phyloP scores from a whole-genome alignment of 2,329 filamentous ascomycete genomes.

The Colletotrichum horii region DNA sequence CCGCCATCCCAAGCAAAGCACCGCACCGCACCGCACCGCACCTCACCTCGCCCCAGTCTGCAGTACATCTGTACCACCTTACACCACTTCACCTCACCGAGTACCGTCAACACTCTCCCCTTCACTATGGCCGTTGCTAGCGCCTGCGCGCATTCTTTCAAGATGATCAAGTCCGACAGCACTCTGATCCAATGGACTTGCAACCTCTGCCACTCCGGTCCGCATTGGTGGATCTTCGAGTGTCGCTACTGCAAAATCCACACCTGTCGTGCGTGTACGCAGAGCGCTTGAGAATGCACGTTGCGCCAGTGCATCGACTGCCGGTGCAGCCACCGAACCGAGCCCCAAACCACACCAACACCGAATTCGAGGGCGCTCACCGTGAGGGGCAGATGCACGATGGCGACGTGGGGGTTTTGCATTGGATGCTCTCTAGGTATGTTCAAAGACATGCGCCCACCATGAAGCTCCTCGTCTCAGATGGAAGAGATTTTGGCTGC shows the following conservation, averaged over 20 bases:
- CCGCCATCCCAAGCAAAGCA: neutral
- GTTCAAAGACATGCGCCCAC: neutral
- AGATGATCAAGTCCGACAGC: constrained; percentile 70
- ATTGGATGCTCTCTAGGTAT: constrained; percentile 17
- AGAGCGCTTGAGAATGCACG: constrained; percentile 38
- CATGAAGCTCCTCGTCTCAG: neutral
- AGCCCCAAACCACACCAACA: neutral
- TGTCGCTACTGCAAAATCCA: constrained; percentile 73
- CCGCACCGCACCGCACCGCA: neutral
- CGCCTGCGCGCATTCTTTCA: constrained; percentile 67
- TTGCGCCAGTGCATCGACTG: neutral
- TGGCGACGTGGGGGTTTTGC: constrained; percentile 14
- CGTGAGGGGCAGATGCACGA: neutral
- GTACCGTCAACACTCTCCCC: neutral
- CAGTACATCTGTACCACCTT: neutral
- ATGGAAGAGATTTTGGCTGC: neutral
- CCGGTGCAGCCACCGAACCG: neutral
- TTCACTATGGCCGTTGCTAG: constrained; percentile 57
- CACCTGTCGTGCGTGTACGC: constrained; percentile 64
- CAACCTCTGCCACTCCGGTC: constrained; percentile 67
- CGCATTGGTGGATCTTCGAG: constrained; percentile 73
- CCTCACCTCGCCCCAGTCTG: neutral
- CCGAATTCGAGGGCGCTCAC: neutral
- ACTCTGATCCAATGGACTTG: constrained; percentile 71
- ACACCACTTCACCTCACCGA: neutral